These are phyloP conservation scores for Chloris gayana DNA, from an alignment of 176 grass and related monocot genomes.

Conservation along the genomic window DNA sequence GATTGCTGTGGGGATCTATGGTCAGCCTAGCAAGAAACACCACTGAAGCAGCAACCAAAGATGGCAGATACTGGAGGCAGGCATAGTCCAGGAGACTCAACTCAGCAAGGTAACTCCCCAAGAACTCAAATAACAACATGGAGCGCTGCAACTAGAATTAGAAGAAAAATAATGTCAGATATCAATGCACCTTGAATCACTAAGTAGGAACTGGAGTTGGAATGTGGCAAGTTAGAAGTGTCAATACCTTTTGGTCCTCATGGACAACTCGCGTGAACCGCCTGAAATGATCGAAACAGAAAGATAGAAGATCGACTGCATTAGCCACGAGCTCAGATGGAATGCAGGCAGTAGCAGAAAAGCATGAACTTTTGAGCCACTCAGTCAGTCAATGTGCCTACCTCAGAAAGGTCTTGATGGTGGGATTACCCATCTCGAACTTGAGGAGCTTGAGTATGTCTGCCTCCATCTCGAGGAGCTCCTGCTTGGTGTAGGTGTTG, in stretches of 20 bases:
- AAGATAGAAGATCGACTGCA: slow-evolving; percentile 3
- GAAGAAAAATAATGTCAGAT: slow-evolving; percentile 32
- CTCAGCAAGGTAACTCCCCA: slow-evolving; percentile 79
- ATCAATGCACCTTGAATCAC: slow-evolving; percentile 5
- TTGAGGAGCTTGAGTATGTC: slow-evolving; percentile 85
- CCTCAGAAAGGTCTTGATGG: slow-evolving; percentile 85
- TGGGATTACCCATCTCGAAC: slow-evolving; percentile 90
- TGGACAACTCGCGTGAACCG: slow-evolving; percentile 58
- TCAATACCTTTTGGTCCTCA: slow-evolving; percentile 61
- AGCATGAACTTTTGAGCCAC: neutral
- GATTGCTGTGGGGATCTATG: slow-evolving; percentile 55
- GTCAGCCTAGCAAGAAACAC: slow-evolving; percentile 80
- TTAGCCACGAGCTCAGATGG: neutral
- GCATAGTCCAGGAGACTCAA: slow-evolving; percentile 82
- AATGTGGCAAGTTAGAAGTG: neutral
- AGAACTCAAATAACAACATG: slow-evolving; percentile 57
- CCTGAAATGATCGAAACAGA: slow-evolving; percentile 45
- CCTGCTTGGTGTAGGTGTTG: slow-evolving; percentile 89
- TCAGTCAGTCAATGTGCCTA: slow-evolving; percentile 5
- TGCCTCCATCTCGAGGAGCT: slow-evolving; percentile 88
- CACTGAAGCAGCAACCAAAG: slow-evolving; percentile 74
- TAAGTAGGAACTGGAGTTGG: neutral
- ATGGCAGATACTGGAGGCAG: slow-evolving; percentile 80
- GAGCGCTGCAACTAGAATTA: slow-evolving; percentile 48
- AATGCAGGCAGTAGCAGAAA: neutral